phyloP scores from a whole-genome alignment of 2,329 filamentous ascomycete genomes.

The Ophiostoma perfectum region DNA sequence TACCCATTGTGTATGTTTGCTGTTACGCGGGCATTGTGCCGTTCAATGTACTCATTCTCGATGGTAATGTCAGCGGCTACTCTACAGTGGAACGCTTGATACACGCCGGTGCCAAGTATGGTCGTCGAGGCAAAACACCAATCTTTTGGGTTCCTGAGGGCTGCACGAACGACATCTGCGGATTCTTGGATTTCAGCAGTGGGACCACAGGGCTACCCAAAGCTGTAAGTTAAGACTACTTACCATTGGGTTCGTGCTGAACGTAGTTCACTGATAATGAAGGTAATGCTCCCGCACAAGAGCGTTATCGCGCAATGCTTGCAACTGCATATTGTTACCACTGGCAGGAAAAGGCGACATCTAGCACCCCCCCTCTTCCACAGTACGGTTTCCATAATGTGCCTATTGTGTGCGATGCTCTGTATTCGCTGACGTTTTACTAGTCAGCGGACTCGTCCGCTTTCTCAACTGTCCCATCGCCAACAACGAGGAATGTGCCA shows the following conservation, averaged over 20 bases:
- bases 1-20: slow-evolving; percentile 27
- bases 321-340: neutral
- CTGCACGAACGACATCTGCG: neutral
- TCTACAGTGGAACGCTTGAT: slow-evolving; percentile 56
- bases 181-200: slow-evolving; percentile 2
- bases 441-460: neutral
- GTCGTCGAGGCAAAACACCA: neutral
- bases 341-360: neutral
- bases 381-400: neutral
- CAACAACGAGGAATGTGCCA: neutral
- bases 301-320: slow-evolving; percentile 35
- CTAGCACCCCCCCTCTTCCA: neutral
- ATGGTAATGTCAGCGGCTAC: slow-evolving; percentile 53
- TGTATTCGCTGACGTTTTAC: neutral
- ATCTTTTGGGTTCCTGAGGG: slow-evolving; percentile 11
- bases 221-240: too few species aligned
- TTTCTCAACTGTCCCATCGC: neutral
- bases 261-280: too few species aligned
- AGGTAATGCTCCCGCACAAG: slow-evolving; percentile 50
- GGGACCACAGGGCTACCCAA: slow-evolving; percentile 59
- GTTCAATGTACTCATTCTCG: too few species aligned
- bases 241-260: too few species aligned
- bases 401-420: too few species aligned
- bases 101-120: slow-evolving; percentile 37
- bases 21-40: slow-evolving; percentile 23